Conservation (phyloP, 495 filamentous ascomycete genomes). For the Bacidia gigantensis region DNA sequence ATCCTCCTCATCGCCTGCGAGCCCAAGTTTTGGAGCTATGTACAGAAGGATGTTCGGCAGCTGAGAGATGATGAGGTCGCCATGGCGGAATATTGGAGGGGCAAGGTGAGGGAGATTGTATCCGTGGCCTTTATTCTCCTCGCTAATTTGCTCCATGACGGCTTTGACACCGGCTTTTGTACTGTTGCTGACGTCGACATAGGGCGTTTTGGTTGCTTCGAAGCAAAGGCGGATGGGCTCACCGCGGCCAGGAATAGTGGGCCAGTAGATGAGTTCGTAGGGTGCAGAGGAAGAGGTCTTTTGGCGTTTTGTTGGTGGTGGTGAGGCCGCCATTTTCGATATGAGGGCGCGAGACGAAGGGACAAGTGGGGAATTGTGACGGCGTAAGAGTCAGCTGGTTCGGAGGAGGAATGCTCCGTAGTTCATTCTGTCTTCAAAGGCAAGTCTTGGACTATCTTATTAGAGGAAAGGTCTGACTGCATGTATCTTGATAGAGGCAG, state of each 20-base stretch:
- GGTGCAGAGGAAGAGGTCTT: slow-evolving; percentile 11
- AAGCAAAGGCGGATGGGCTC: slow-evolving; percentile 51
- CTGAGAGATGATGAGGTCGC: slow-evolving; percentile 45
- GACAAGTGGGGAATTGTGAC: not conserved
- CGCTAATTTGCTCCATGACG: slow-evolving; percentile 21
- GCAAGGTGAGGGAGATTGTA: slow-evolving; percentile 46
- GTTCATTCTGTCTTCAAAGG: no score
- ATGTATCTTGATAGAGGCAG: no score
- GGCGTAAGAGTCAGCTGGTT: no score
- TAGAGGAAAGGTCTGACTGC: no score
- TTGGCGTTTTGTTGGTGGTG: slow-evolving; percentile 12
- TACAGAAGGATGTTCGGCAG: slow-evolving; percentile 53
- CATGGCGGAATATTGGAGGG: slow-evolving; percentile 45
- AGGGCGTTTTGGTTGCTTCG: slow-evolving; percentile 44
- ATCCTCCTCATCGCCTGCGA: slow-evolving; percentile 33
- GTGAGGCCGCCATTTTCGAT: slow-evolving; percentile 8
- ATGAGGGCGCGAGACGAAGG: not conserved
- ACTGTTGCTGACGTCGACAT: slow-evolving; percentile 42
- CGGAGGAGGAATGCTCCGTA: no score
- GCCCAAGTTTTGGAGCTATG: slow-evolving; percentile 38
- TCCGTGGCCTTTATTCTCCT: slow-evolving; percentile 22
- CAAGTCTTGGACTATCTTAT: no score
- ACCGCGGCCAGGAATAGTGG: slow-evolving; percentile 47
- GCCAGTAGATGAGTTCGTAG: slow-evolving; percentile 51
- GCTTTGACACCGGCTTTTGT: slow-evolving; percentile 24